phyloP scores from a whole-genome alignment of 768 basidiomycete genomes.

The Lepiota venenata region DNA sequence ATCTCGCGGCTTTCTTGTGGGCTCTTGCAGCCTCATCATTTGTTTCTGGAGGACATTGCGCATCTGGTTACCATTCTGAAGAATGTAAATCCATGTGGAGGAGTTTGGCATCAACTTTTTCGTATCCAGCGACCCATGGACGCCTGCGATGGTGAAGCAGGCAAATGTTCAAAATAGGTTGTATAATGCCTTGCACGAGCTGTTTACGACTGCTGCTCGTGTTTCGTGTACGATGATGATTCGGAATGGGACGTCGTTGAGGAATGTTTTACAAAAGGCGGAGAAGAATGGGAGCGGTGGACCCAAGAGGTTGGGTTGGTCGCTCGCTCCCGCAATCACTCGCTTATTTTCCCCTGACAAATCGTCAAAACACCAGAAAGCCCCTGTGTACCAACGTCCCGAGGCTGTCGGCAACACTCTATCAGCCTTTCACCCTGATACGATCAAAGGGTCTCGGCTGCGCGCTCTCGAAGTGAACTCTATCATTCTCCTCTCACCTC shows the following conservation, averaged over 20 bases:
- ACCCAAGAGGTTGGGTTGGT: not conserved
- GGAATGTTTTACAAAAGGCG: not conserved
- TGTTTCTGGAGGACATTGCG: constrained; percentile 3
- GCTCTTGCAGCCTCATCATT: constrained; percentile 2
- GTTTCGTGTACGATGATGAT: constrained; percentile 2
- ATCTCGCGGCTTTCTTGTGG: constrained; percentile 12
- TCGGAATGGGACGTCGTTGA: constrained; percentile 6
- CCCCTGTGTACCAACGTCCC: not conserved
- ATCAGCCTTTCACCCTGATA: not conserved
- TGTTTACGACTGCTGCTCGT: constrained; percentile 4
- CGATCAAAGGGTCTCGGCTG: constrained; percentile 1
- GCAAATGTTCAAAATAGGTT: constrained; percentile 2
- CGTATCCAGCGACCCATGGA: constrained; percentile 8
- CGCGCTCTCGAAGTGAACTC: constrained; percentile 10
- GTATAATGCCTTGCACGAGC: not conserved
- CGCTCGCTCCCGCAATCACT: not conserved
- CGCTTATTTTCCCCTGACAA: constrained; percentile 4
- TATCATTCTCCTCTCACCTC: constrained; percentile 8
- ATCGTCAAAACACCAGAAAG: not conserved
- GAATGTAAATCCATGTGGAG: constrained; percentile 1
- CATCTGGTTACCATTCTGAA: not conserved
- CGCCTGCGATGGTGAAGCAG: constrained; percentile 5
- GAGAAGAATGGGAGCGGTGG: not conserved
- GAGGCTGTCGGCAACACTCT: not conserved
- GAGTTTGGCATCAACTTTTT: constrained; percentile 7